Base-by-base conservation (phyloP, 331 rosid species). In the Acacia concinna region DNA sequence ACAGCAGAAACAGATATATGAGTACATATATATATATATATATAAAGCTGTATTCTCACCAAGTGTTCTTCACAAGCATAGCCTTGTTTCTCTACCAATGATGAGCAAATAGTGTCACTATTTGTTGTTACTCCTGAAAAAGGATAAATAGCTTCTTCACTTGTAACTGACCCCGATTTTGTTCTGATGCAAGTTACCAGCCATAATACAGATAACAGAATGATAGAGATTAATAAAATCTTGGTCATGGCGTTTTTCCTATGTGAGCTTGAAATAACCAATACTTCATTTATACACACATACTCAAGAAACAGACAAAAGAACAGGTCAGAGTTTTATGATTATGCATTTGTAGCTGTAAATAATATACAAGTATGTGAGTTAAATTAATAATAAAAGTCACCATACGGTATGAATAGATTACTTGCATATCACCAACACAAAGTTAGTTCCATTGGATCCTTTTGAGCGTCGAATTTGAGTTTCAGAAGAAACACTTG, bases 41-140 rank as follows among this genome's bases (percentile, higher is more conserved):
- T n/a, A n/a, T 23, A 54, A 54, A 54, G 15, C 14, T 54, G 3
- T 9, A 9, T 59, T 12, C 34, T 71, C 67, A 88, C 98, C 76
- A 60, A 78, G 76, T 91, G 97, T 84, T 95, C 97, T 90, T 92
- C 97, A 72, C 99, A 95, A 81, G 80, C 78, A 40, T 92, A 90
- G 69, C 88, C 91, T 81, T 86, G 87, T 7, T 74, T 79, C 82
- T 75, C 73, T 73, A 90, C 96, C 88, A 95, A 78, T 66, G 87
- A 81, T 65, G 87, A 77, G 65, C 97, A 52, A 91, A 73, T 23
- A 54, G 4, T 10, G 4, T 23, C 6, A 1, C 63, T 15, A 21
- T 21, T 21, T 54, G 63, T 21, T 23, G 2, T 2, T 8, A 4
- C n/a, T 47, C 6, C 54, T 47, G 54, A 47, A 12, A 7, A 5